phyloP scores from a whole-genome alignment of 148 eudicot genomes.

The Suaeda aralocaspica region DNA sequence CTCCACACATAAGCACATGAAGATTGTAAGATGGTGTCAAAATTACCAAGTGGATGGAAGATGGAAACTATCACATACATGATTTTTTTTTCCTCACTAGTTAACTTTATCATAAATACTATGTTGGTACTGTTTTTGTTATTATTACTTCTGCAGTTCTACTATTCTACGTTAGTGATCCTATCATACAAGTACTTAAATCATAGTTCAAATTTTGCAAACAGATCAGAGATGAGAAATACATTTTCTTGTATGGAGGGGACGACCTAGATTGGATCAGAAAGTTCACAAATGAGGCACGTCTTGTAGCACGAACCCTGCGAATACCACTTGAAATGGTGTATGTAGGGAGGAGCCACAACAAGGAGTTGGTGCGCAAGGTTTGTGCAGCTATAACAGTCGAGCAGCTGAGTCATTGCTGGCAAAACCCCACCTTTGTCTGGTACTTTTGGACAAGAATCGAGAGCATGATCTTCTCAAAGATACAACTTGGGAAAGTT shows the following conservation, averaged over 20 bases:
- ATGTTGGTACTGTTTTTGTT: too few relatives aligned
- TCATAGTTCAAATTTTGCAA: too few relatives aligned
- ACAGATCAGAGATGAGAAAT: slow-evolving; percentile 44
- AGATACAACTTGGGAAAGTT: slow-evolving; percentile 27
- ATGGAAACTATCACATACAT: too few relatives aligned
- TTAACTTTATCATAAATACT: too few relatives aligned
- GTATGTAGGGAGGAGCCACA: slow-evolving; percentile 41
- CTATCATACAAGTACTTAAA: too few relatives aligned
- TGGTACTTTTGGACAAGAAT: slow-evolving; percentile 48
- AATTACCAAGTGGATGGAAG: too few relatives aligned
- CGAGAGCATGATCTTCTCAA: slow-evolving; percentile 45
- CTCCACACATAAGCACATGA: too few relatives aligned
- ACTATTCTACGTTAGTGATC: too few relatives aligned
- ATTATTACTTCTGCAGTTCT: too few relatives aligned
- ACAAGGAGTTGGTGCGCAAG: neutral
- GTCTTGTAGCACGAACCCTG: slow-evolving; percentile 18
- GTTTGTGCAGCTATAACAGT: neutral
- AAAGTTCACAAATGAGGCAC: slow-evolving; percentile 30
- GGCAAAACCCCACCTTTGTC: slow-evolving; percentile 21
- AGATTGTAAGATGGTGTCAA: too few relatives aligned
- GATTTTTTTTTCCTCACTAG: too few relatives aligned
- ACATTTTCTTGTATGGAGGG: slow-evolving; percentile 49
- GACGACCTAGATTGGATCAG: slow-evolving; percentile 42
- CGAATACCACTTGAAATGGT: slow-evolving; percentile 42
- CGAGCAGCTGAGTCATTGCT: slow-evolving; percentile 26